Evolutionary conservation across 2,329 filamentous ascomycete species (phyloP).

Genomic region (Colletotrichum paranaense): DNA sequence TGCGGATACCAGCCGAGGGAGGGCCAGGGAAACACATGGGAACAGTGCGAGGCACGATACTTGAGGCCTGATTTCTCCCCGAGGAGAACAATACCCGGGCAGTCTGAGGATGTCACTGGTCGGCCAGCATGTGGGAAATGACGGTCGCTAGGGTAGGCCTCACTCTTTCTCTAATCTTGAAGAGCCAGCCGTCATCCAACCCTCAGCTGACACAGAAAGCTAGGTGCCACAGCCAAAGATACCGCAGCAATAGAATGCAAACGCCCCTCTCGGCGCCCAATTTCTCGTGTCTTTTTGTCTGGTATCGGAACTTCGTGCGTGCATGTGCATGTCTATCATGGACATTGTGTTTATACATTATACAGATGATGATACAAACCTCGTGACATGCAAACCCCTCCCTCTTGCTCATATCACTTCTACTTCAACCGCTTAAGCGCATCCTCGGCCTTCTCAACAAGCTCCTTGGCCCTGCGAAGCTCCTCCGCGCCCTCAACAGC

Average conservation of each 20-base stretch:
- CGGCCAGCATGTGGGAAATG: background rate
- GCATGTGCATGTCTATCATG: constrained; percentile 17
- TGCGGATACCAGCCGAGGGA: too few species aligned
- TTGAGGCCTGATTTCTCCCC: background rate
- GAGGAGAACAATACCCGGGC: background rate
- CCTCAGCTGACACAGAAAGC: constrained; percentile 10
- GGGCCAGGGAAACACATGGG: too few species aligned
- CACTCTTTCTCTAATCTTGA: background rate
- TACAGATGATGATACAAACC: constrained; percentile 31
- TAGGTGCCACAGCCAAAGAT: background rate
- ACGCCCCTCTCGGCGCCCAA: constrained; percentile 1
- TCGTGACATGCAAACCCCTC: background rate
- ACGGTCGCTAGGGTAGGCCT: constrained; percentile 25
- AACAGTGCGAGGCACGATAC: constrained; percentile 1
- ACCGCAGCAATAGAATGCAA: background rate
- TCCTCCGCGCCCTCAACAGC: constrained; percentile 45
- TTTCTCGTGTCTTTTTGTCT: background rate
- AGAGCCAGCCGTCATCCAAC: constrained; percentile 6
- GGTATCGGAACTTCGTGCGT: background rate
- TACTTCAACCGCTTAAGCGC: constrained; percentile 61
- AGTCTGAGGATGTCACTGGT: background rate
- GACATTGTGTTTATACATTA: constrained; percentile 30
- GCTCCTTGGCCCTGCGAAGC: constrained; percentile 52
- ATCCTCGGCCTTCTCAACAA: constrained; percentile 62
- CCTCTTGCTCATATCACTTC: background rate